These are phyloP conservation scores for Macrolepiota fuliginosa DNA, from an alignment of 768 basidiomycete genomes.

Conservation along the genomic window DNA sequence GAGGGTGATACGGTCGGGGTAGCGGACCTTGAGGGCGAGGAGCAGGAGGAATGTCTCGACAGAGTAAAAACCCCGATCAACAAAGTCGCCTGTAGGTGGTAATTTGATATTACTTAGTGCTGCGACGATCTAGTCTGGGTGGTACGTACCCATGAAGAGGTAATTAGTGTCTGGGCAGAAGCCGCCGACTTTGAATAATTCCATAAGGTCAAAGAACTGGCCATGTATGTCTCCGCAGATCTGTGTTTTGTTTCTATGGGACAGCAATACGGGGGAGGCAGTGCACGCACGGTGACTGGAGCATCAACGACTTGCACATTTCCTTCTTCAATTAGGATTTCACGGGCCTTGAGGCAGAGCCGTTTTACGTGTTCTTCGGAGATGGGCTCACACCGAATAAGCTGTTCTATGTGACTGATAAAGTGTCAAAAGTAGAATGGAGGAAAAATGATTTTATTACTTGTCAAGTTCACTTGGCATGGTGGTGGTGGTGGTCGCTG, in stretches of 20 bases:
- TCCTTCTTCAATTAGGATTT: constrained; percentile 96
- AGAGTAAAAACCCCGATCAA: constrained; percentile 95
- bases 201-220: constrained; percentile 95
- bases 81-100: constrained; percentile 78
- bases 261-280: constrained; percentile 18
- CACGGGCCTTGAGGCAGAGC: constrained; percentile 92
- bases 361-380: constrained; percentile 95
- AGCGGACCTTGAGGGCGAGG: constrained; percentile 93
- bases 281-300: constrained; percentile 80
- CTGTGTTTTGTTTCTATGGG: constrained; percentile 29
- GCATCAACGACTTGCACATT: constrained; percentile 97
- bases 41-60: constrained; percentile 96
- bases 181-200: constrained; percentile 91
- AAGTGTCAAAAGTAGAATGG: neutral
- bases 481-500: constrained; percentile 1
- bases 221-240: constrained; percentile 97
- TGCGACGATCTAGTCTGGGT: constrained; percentile 6
- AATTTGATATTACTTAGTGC: neutral
- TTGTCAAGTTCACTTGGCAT: constrained; percentile 59
- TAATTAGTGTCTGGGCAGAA: constrained; percentile 93
- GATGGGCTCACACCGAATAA: constrained; percentile 91
- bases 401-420: constrained; percentile 88
- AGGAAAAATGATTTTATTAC: constrained; percentile 21
- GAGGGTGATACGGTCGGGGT: constrained; percentile 95
- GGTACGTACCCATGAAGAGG: constrained; percentile 85